phyloP scores from a whole-genome alignment of 768 basidiomycete genomes.

The Asterophora parasitica region DNA sequence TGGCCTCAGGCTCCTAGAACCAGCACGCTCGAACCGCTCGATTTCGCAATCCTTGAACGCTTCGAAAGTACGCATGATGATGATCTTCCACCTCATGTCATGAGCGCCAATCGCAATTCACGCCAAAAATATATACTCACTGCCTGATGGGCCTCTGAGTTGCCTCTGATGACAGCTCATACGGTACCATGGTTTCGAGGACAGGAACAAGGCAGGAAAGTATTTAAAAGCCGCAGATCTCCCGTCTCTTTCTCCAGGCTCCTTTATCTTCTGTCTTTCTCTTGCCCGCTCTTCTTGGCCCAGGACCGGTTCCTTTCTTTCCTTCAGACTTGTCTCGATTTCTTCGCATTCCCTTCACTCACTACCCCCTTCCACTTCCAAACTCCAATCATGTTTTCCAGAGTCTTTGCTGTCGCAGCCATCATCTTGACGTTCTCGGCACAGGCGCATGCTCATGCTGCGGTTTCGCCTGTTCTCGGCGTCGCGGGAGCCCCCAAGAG shows the following conservation, averaged over 20 bases:
- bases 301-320: slow-evolving; percentile 17
- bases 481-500: slow-evolving; percentile 25
- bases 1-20: too few relatives aligned
- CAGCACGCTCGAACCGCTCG: too few relatives aligned
- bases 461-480: slow-evolving; percentile 38
- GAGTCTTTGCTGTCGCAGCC: slow-evolving; percentile 4
- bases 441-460: slow-evolving; percentile 23
- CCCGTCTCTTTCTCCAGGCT: neutral
- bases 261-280: slow-evolving; percentile 1
- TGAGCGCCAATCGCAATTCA: neutral
- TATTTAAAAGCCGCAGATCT: too few relatives aligned
- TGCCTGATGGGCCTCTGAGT: too few relatives aligned
- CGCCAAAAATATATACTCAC: neutral
- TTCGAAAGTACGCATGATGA: too few relatives aligned
- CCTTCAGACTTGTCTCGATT: slow-evolving; percentile 9
- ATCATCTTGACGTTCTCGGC: slow-evolving; percentile 9
- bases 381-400: slow-evolving; percentile 14
- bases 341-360: neutral
- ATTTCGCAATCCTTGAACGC: too few relatives aligned
- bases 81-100: too few relatives aligned
- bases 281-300: slow-evolving; percentile 7
- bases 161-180: too few relatives aligned
- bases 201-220: neutral
- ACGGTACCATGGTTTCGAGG: slow-evolving; percentile 10
- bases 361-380: neutral